Conservation (phyloP, 306 rosid genomes). For the Fragaria nilgerrensis region DNA sequence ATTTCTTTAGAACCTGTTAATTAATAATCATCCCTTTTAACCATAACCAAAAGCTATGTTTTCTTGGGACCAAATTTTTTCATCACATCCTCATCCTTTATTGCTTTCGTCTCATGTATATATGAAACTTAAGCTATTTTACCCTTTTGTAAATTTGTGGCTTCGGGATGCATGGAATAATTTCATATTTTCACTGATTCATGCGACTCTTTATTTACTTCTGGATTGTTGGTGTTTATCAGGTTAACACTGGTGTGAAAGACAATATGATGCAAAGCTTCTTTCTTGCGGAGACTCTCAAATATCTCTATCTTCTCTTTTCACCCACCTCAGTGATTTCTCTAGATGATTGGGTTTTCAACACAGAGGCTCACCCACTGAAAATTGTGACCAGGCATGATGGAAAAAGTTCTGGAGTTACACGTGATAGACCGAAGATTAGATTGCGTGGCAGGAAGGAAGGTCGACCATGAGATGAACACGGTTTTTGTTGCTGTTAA, state of each 20-base stretch:
- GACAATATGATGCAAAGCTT: conserved; percentile 99
- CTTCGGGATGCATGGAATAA: not conserved
- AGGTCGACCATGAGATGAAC: conserved; percentile 50
- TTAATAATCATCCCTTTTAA: not conserved
- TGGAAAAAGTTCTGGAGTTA: conserved; percentile 29
- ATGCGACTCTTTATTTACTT: conserved; percentile 5
- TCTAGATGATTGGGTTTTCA: conserved; percentile 94
- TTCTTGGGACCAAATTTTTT: not conserved
- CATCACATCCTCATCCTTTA: not conserved
- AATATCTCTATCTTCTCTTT: conserved; percentile 92
- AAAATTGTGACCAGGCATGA: conserved; percentile 55
- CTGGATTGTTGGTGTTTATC: conserved; percentile 26
- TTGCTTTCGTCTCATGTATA: conserved; percentile 1
- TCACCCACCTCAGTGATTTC: conserved; percentile 87
- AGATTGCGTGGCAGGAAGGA: conserved; percentile 78
- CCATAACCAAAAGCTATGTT: not conserved
- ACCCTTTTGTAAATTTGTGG: not conserved
- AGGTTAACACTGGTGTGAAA: conserved; percentile 89
- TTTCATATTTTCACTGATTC: not conserved
- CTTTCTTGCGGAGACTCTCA: conserved; percentile 96
- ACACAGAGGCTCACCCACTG: conserved; percentile 95
- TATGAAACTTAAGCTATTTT: not conserved
- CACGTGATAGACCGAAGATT: conserved; percentile 35
- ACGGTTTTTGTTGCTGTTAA: conserved; percentile 20
- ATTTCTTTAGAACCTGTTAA: not conserved